Percentiles rank a stretch among this genome's conserved stretches.
phyloP scores from a whole-genome alignment of 2,329 filamentous ascomycete genomes.

The Sarocladiaceae sp. region DNA sequence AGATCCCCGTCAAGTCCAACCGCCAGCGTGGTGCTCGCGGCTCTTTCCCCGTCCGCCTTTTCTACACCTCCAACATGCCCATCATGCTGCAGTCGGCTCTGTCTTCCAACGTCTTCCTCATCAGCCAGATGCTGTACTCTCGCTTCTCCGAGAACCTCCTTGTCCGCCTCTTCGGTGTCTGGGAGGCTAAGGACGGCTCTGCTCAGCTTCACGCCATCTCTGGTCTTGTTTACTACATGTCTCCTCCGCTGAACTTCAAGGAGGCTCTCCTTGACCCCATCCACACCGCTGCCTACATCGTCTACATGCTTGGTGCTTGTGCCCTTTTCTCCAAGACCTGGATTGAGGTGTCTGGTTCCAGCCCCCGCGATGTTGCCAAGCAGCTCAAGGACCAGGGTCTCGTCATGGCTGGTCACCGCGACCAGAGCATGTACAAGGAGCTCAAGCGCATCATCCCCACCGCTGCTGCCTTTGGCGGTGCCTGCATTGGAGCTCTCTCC shows the following conservation, averaged over 20 bases:
- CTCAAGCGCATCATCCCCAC: slow-evolving; percentile 99
- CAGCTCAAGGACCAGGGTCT: slow-evolving; percentile 99
- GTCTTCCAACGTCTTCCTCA: slow-evolving; percentile 97
- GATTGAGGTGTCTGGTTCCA: slow-evolving; percentile 98
- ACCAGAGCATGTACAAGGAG: slow-evolving; percentile 99
- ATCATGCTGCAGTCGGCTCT: slow-evolving; percentile 99
- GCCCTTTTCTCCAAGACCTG: slow-evolving; percentile 99
- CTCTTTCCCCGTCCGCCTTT: slow-evolving; percentile 96
- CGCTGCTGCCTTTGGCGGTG: slow-evolving; percentile 95
- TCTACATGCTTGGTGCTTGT: slow-evolving; percentile 97
- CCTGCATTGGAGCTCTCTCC: slow-evolving; percentile 96
- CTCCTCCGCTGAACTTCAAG: slow-evolving; percentile 93
- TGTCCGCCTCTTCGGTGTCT: slow-evolving; percentile 94
- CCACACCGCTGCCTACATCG: slow-evolving; percentile 91
- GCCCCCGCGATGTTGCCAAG: slow-evolving; percentile 97
- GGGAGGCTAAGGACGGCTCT: slow-evolving; percentile 95
- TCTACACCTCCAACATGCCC: slow-evolving; percentile 99
- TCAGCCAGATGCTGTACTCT: slow-evolving; percentile 99
- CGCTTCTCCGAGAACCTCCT: slow-evolving; percentile 99
- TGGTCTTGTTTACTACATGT: slow-evolving; percentile 99
- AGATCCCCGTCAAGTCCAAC: slow-evolving; percentile 99
- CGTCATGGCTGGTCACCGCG: slow-evolving; percentile 98
- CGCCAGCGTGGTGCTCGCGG: slow-evolving; percentile 98
- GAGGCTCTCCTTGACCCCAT: slow-evolving; percentile 95
- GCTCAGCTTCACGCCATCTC: slow-evolving; percentile 91